Evolutionary conservation across 768 basidiomycete genomes (phyloP).

Genomic region (Harrya chromipes): DNA sequence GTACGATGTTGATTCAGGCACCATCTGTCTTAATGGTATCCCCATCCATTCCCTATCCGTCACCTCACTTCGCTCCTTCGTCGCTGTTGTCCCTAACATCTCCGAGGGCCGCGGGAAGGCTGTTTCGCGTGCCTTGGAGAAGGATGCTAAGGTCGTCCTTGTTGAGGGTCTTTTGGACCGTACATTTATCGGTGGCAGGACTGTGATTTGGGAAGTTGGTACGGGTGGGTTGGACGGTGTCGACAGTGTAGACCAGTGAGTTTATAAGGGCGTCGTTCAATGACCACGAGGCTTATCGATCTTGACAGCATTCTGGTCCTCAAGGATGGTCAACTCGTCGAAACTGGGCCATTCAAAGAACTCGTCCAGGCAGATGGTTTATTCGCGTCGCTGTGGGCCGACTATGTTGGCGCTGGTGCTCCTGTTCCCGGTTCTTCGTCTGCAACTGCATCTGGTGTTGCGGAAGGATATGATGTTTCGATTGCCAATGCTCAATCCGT

Average conservation of each 20-base stretch:
- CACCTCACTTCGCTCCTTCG: slow-evolving; percentile 68
- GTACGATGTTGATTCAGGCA: slow-evolving; percentile 81
- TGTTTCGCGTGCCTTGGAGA: slow-evolving; percentile 23
- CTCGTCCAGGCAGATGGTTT: slow-evolving; percentile 66
- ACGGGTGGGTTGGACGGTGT: slow-evolving; percentile 38
- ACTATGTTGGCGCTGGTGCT: slow-evolving; percentile 64
- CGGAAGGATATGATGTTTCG: slow-evolving; percentile 27
- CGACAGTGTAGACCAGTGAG: slow-evolving; percentile 60
- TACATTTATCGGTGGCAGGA: slow-evolving; percentile 14
- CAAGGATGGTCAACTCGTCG: slow-evolving; percentile 84
- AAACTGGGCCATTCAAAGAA: slow-evolving; percentile 78
- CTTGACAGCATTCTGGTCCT: slow-evolving; percentile 77
- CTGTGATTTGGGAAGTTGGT: slow-evolving; percentile 29
- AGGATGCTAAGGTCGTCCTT: slow-evolving; percentile 25
- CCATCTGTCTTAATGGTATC: slow-evolving; percentile 81
- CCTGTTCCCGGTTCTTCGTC: slow-evolving; percentile 34
- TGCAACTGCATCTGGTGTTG: slow-evolving; percentile 23
- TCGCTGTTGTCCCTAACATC: slow-evolving; percentile 92
- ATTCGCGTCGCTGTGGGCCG: slow-evolving; percentile 88
- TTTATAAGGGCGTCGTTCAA: neutral
- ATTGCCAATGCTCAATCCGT: slow-evolving; percentile 17
- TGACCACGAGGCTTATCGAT: neutral
- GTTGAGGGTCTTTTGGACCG: slow-evolving; percentile 25
- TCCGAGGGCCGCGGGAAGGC: slow-evolving; percentile 27
- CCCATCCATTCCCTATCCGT: slow-evolving; percentile 90